Evolutionary conservation across 257 asterid species (phyloP).

Genomic region (Nicotiana sylvestris): DNA sequence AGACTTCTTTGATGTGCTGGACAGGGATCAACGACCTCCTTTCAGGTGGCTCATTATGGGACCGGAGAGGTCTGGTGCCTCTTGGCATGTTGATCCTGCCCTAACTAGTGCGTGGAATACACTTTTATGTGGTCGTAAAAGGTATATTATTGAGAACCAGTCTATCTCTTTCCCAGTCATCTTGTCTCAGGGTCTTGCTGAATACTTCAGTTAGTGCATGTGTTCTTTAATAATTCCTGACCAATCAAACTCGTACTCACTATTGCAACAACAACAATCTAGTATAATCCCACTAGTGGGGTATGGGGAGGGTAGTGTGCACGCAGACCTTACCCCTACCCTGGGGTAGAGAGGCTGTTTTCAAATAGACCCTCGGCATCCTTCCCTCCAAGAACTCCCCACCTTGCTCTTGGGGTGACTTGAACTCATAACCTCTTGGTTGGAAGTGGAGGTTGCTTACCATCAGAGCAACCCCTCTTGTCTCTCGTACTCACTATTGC

Average conservation of each 20-base stretch:
- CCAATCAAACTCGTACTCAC: not conserved
- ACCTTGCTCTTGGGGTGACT: no score
- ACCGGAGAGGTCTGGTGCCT: slow-evolving; percentile 98
- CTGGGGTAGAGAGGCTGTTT: no score
- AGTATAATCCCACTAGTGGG: no score
- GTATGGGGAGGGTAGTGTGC: no score
- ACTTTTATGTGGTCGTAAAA: slow-evolving; percentile 93
- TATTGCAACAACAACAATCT: not conserved
- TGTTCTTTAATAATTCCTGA: not conserved
- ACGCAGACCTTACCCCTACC: no score
- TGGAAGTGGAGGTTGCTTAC: no score
- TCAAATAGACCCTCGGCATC: no score
- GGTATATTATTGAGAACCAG: slow-evolving; percentile 35
- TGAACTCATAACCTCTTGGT: no score
- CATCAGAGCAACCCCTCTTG: no score
- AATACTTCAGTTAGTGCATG: not conserved
- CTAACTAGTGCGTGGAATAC: slow-evolving; percentile 99
- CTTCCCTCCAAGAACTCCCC: no score
- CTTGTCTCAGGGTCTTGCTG: slow-evolving; percentile 1
- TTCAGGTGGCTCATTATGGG: slow-evolving; percentile 93
- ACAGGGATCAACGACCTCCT: slow-evolving; percentile 77
- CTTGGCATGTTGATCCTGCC: slow-evolving; percentile 99
- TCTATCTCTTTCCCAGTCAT: not conserved
- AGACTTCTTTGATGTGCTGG: slow-evolving; percentile 88
- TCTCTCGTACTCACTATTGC: not conserved